phyloP scores from a whole-genome alignment of 768 basidiomycete species.

The Holtermannia corniformis region DNA sequence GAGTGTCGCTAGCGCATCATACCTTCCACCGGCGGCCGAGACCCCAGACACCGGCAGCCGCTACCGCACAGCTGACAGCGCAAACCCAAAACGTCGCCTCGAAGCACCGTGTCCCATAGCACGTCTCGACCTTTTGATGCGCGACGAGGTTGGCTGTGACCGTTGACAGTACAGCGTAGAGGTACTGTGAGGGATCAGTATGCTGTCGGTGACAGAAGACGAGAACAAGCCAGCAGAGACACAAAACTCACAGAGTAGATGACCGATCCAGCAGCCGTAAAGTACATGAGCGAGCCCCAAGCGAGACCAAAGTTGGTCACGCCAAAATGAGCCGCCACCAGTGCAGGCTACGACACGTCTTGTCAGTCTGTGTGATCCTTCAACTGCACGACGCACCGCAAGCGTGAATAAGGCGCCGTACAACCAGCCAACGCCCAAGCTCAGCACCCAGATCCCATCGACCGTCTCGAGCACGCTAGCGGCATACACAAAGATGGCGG shows the following conservation, averaged over 20 bases:
- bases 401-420: slow-evolving; percentile 40
- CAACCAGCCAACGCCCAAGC: slow-evolving; percentile 32
- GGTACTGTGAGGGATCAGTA: slow-evolving; percentile 20
- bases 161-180: slow-evolving; percentile 31
- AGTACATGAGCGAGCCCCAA: slow-evolving; percentile 41
- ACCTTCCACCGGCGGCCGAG: slow-evolving; percentile 36
- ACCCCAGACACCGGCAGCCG: slow-evolving; percentile 20
- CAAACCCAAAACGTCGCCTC: slow-evolving; percentile 27
- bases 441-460: slow-evolving; percentile 32
- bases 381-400: slow-evolving; percentile 19
- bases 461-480: slow-evolving; percentile 22
- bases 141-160: slow-evolving; percentile 6
- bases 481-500: slow-evolving; percentile 27
- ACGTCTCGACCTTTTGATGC: slow-evolving; percentile 4
- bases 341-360: slow-evolving; percentile 22
- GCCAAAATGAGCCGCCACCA: slow-evolving; percentile 39
- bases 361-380: background rate
- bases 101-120: slow-evolving; percentile 36
- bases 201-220: background rate
- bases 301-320: slow-evolving; percentile 39
- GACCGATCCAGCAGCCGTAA: slow-evolving; percentile 36
- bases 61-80: slow-evolving; percentile 22
- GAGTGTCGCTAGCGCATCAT: slow-evolving; percentile 8
- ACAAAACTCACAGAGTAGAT: slow-evolving; percentile 31
- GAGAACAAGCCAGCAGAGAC: background rate